Evolutionary conservation across 768 basidiomycete species (phyloP), one percentile per base, ranked within the genome.

Genomic region (Pleurotus citrinopileatus): DNA sequence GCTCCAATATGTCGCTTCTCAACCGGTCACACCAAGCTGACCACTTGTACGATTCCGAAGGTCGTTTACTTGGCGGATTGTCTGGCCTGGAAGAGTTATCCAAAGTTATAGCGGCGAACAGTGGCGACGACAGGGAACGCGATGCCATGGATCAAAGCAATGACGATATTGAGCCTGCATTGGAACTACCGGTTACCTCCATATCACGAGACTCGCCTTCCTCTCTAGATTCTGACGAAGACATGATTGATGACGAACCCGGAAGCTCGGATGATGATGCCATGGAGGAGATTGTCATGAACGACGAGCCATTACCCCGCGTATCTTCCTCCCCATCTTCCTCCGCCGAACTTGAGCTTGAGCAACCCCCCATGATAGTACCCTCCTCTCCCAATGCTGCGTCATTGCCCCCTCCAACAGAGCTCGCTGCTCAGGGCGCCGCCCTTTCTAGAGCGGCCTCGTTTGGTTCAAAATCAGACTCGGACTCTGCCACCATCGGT

Each of bases 1-100:
- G 94, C 67, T 98, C 97, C 15, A 98, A 97, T 63, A 98, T 99
- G 96, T 86, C 91, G 4, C 80, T 98, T 20, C 77, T 98, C 23
- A 98, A 98, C 66, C 91, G 97, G 8, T 70, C 81, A 1, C 65
- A 80, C 0, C 84, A 87, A 43, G 84, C 79, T 53, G 80, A 82
- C 42, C 77, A 82, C 20, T 73, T 85, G n/a, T 94, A 93, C 67
- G 91, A 92, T 63, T 72, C 76, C 1, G 83, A 91, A 50, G 96
- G 96, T 17, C 83, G 91, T 23, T 71, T 99, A 38, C 84, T 87
- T 60, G 94, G 94, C n/a, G 95, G 96, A 4, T 70, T 97, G 9
- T 73, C 83, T 1, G 86, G 88, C 10, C 73, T 97, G 51, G 94
- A 97, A 65, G 87, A 91, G 52, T 74, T 99, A 5, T 92, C 94